Percentiles rank a stretch among this genome's conserved stretches.
phyloP scores from a whole-genome alignment of 1,139 yeast genomes.

The Scheffersomyces quercinus region DNA sequence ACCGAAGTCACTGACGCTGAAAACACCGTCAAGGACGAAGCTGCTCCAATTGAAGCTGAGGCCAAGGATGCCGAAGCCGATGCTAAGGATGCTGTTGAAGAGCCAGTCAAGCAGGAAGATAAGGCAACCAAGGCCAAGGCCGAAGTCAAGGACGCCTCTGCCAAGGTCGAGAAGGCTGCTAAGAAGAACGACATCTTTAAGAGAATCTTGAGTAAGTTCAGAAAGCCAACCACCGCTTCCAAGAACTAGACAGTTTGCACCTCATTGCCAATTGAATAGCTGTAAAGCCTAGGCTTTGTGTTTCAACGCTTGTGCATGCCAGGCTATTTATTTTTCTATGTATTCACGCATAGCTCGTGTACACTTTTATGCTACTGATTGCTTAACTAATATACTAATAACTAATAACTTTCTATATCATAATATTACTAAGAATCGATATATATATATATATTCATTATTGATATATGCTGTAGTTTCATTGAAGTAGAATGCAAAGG shows the following conservation, averaged over 20 bases:
- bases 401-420: no score
- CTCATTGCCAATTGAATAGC: no score
- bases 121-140: constrained; percentile 28
- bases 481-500: no score
- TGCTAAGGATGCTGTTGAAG: constrained; percentile 12
- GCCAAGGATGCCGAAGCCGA: constrained; percentile 5
- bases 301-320: no score
- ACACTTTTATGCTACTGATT: no score
- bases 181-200: constrained; percentile 54
- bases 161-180: constrained; percentile 33
- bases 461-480: no score
- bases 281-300: no score
- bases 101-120: constrained; percentile 11
- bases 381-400: no score
- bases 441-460: no score
- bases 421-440: no score
- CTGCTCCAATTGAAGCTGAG: constrained; percentile 5
- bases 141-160: constrained; percentile 27
- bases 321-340: no score
- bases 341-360: no score
- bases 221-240: constrained; percentile 39
- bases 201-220: constrained; percentile 49
- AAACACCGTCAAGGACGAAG: constrained; percentile 4
- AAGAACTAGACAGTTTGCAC: constrained; percentile 10
- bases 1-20: constrained; percentile 13